Percentiles rank a stretch among this genome's conserved stretches.
phyloP scores from a whole-genome alignment of 2,329 filamentous ascomycete genomes.

The Lithohypha guttulata region DNA sequence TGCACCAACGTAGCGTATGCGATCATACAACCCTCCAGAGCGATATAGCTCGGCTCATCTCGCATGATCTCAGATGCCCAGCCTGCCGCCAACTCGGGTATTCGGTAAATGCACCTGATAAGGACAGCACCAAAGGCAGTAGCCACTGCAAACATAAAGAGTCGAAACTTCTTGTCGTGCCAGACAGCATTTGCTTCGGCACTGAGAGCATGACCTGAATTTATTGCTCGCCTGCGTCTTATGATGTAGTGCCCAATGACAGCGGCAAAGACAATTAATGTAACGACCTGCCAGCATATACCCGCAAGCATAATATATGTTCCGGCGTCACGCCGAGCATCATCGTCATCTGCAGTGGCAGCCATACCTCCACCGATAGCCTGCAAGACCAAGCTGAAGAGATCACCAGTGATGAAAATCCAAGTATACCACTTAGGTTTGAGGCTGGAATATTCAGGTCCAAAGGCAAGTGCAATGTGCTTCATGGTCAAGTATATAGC shows the following conservation, averaged over 20 bases:
- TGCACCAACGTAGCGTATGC: slow-evolving; percentile 13
- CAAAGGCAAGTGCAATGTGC: slow-evolving; percentile 47
- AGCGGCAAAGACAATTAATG: slow-evolving; percentile 29
- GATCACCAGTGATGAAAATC: slow-evolving; percentile 50
- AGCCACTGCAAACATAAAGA: slow-evolving; percentile 12
- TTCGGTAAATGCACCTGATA: slow-evolving; percentile 38
- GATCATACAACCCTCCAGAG: slow-evolving; percentile 35
- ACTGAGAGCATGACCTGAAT: slow-evolving; percentile 8
- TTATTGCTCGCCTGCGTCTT: slow-evolving; percentile 15
- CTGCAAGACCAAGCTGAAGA: slow-evolving; percentile 48
- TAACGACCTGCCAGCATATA: slow-evolving; percentile 46
- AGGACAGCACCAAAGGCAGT: slow-evolving; percentile 8
- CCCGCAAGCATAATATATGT: slow-evolving; percentile 49
- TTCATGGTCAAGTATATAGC: slow-evolving; percentile 48
- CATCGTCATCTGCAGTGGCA: slow-evolving; percentile 31
- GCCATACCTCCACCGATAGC: slow-evolving; percentile 48
- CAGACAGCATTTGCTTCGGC: slow-evolving; percentile 9
- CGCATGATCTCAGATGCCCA: slow-evolving; percentile 38
- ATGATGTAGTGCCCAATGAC: slow-evolving; percentile 12
- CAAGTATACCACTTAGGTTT: slow-evolving; percentile 44
- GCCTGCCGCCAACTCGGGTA: slow-evolving; percentile 39
- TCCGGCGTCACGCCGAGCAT: slow-evolving; percentile 35
- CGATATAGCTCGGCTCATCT: slow-evolving; percentile 39
- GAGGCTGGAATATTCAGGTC: slow-evolving; percentile 38
- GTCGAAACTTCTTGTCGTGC: slow-evolving; percentile 11